These are phyloP conservation scores for Geosiphon pyriformis DNA, from an alignment of 192 early-diverging fungal species.

Conservation along the genomic window DNA sequence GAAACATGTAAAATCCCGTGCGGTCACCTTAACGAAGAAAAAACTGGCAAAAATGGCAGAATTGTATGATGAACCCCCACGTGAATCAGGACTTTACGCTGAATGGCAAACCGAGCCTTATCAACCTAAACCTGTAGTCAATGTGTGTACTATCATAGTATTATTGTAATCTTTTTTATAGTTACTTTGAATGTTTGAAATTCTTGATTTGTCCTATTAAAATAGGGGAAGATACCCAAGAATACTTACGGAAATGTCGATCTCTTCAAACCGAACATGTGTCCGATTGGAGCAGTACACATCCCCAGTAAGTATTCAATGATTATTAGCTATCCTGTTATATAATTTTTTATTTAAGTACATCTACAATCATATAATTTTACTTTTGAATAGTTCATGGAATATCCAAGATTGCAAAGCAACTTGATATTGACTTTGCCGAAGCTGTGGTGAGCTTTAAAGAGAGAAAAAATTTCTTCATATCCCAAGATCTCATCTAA, in stretches of 20 bases:
- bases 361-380: not conserved
- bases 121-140: slow-evolving; percentile 51
- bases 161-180: not conserved
- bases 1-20: slow-evolving; percentile 41
- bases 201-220: slow-evolving; percentile 12
- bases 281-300: slow-evolving; percentile 75
- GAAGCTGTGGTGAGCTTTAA: slow-evolving; percentile 69
- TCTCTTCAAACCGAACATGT: slow-evolving; percentile 77
- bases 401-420: slow-evolving; percentile 60
- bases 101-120: slow-evolving; percentile 84
- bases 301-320: slow-evolving; percentile 45
- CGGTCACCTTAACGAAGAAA: slow-evolving; percentile 40
- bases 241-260: slow-evolving; percentile 84
- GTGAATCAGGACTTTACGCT: slow-evolving; percentile 59
- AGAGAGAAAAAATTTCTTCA: too few species aligned
- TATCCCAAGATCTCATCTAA: too few species aligned
- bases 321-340: not conserved
- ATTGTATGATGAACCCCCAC: slow-evolving; percentile 24
- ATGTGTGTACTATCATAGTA: slow-evolving; percentile 46
- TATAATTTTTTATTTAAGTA: not conserved
- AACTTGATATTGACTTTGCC: slow-evolving; percentile 74
- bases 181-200: not conserved
- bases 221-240: slow-evolving; percentile 72
- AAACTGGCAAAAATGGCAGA: slow-evolving; percentile 33
- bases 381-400: slow-evolving; percentile 40